These are phyloP conservation scores for Scheffersomyces segobiensis DNA, from an alignment of 1,139 yeast species.

Conservation along the genomic window DNA sequence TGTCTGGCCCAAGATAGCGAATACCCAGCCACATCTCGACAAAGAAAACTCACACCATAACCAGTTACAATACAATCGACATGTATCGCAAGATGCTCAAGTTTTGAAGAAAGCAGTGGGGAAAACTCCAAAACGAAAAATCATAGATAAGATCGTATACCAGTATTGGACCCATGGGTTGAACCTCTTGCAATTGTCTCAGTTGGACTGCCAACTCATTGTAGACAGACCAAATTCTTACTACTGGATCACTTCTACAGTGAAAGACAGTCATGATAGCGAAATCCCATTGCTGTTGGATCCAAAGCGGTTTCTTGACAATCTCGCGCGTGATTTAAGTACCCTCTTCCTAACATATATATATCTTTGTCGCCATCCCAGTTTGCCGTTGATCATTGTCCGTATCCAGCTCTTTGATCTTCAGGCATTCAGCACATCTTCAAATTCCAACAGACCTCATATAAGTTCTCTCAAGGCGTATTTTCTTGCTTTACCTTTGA, in stretches of 20 bases:
- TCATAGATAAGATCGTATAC: constrained; percentile 51
- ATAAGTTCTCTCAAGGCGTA: constrained; percentile 58
- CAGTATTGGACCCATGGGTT: constrained; percentile 67
- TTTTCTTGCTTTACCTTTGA: constrained; percentile 65
- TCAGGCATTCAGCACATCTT: constrained; percentile 21
- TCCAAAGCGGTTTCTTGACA: constrained; percentile 48
- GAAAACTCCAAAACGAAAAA: constrained; percentile 38
- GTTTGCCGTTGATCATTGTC: constrained; percentile 57
- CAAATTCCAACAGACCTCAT: constrained; percentile 29
- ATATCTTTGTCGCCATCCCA: constrained; percentile 68
- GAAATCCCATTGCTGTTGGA: constrained; percentile 38
- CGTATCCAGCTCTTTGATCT: constrained; percentile 71
- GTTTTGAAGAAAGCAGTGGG: constrained; percentile 9
- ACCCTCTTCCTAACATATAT: constrained; percentile 56
- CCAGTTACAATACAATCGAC: constrained; percentile 29
- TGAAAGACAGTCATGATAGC: constrained; percentile 38
- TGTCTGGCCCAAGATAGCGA: constrained; percentile 37
- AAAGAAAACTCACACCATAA: constrained; percentile 10
- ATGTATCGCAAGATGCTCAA: constrained; percentile 21
- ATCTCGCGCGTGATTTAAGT: constrained; percentile 48
- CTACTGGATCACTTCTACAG: constrained; percentile 61
- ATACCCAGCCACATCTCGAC: constrained; percentile 38
- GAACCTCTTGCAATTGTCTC: constrained; percentile 69
- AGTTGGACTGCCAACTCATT: constrained; percentile 65
- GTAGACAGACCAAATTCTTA: constrained; percentile 55